A percentile compares a stretch with the other conserved stretches of the same genome.
phyloP scores from a whole-genome alignment of 352 stramenopile species.

The Phytophthora podocarpi region DNA sequence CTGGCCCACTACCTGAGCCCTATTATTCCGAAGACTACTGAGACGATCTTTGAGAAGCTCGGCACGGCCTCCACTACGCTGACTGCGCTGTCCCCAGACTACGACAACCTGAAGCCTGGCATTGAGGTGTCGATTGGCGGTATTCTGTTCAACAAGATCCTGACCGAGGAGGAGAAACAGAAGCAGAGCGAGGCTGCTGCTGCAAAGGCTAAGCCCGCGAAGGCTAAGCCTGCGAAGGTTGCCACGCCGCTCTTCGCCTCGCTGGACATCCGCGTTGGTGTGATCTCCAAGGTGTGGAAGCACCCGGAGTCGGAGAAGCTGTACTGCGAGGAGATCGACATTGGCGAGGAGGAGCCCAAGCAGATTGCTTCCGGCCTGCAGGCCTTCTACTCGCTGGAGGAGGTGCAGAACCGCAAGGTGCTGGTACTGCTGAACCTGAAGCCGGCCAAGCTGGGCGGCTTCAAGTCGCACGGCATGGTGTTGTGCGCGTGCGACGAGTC shows the following conservation, averaged over 20 bases:
- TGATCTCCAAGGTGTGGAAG: constrained; percentile 83
- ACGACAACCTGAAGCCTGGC: constrained; percentile 93
- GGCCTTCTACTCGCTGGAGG: constrained; percentile 94
- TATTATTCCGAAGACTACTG: constrained; percentile 91
- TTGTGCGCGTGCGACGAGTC: constrained; percentile 91
- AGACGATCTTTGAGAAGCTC: constrained; percentile 96
- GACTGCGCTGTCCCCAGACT: constrained; percentile 76
- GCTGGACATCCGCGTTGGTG: constrained; percentile 82
- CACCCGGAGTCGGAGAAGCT: constrained; percentile 94
- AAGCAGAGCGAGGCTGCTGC: constrained; percentile 62
- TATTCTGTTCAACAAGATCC: constrained; percentile 95
- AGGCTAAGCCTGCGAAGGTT: constrained; percentile 53
- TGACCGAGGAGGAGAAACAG: constrained; percentile 77
- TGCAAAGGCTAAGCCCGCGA: constrained; percentile 49
- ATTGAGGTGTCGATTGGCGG: constrained; percentile 91
- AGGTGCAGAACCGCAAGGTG: constrained; percentile 95
- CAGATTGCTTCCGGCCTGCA: constrained; percentile 96
- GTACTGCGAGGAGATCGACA: constrained; percentile 99
- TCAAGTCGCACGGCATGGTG: constrained; percentile 98
- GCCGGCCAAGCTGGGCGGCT: constrained; percentile 95
- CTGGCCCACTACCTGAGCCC: constrained; percentile 96
- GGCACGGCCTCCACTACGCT: constrained; percentile 82
- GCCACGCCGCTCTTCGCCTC: constrained; percentile 71
- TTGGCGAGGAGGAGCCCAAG: constrained; percentile 94
- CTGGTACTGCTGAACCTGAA: constrained; percentile 99